Evolutionary conservation across 345 rosid genomes (phyloP), one percentile per base, ranked within the genome.

Genomic region (Citrus sinensis): DNA sequence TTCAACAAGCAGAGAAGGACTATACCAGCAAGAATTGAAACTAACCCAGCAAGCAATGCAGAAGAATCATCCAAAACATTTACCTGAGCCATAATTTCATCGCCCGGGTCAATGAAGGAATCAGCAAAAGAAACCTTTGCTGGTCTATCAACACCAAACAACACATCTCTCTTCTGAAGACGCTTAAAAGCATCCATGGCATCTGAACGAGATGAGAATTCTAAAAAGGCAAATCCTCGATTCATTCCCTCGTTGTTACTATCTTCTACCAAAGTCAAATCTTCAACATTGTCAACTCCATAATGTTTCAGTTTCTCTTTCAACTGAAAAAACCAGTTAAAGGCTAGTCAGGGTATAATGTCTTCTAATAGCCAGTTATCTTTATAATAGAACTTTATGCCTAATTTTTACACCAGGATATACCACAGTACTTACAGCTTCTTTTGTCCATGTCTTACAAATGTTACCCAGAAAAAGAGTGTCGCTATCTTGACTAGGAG

Each of bases 11-110:
- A 30, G n/a, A 42, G 30, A 20, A 5, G 60, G 10, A 22, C 46
- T 30, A 40, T 22, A 46, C 77, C 70, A 49, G 61, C 61, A 76
- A 64, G 75, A 46, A 46, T 46, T 46, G 51, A 13, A 13, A 46
- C 51, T 46, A 46, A 13, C 17, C 70, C 70, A 63, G 46, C 61
- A 79, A 64, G 75, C 9, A 64, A 77, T 71, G 76, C 81, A 80
- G 65, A 80, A 80, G 66, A 62, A 51, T 68, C 68, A 74, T 77
- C 71, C 82, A 69, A 79, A 68, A 71, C 75, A 74, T 68, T 86
- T 91, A 96, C 99, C 97, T 96, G 98, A 74, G 97, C 90, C 99
- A 96, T 96, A 67, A 96, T 89, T 83, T 94, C 98, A 85, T 92
- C 99, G 42, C 97, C 94, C 9, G 94, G 92, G 82, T 92, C 98